Evolutionary conservation across 345 rosid genomes (phyloP).

Genomic region (Sisymbrium altissimum): DNA sequence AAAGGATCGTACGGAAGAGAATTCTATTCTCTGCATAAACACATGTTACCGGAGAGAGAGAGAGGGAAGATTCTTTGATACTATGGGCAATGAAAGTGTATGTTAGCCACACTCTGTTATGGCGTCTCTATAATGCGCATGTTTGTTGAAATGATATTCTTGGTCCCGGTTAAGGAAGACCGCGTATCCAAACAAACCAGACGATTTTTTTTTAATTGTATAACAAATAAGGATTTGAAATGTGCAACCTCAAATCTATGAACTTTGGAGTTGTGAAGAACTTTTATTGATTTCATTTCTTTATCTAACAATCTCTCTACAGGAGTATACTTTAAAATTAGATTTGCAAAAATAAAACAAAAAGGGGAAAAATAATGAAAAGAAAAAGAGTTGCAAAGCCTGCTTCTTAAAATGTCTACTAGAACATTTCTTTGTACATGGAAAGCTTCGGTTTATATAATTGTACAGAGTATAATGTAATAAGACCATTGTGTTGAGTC

Average conservation of each 20-base stretch:
- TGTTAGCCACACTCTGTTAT: not conserved
- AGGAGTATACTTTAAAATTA: not conserved
- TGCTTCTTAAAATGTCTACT: conserved; percentile 24
- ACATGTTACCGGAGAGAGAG: not conserved
- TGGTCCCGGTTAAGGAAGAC: not conserved
- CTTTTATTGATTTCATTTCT: not conserved
- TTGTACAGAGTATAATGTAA: conserved; percentile 9
- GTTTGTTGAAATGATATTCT: conserved; percentile 5
- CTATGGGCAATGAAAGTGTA: not conserved
- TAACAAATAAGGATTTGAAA: too few relatives aligned
- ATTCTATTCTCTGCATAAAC: not conserved
- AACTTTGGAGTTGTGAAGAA: not conserved
- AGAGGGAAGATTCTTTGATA: not conserved
- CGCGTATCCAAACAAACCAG: conserved; percentile 21
- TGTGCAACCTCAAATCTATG: too few relatives aligned
- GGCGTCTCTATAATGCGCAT: not conserved
- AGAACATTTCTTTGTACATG: conserved; percentile 18
- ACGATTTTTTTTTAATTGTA: not conserved
- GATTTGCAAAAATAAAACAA: not conserved
- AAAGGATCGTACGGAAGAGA: not conserved
- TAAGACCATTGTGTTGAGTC: not conserved
- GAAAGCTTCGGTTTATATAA: conserved; percentile 15
- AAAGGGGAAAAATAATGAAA: not conserved
- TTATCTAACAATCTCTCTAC: not conserved
- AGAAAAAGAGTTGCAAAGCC: conserved; percentile 2